phyloP scores from a whole-genome alignment of 345 rosid species.

The Clarkia xantiana region DNA sequence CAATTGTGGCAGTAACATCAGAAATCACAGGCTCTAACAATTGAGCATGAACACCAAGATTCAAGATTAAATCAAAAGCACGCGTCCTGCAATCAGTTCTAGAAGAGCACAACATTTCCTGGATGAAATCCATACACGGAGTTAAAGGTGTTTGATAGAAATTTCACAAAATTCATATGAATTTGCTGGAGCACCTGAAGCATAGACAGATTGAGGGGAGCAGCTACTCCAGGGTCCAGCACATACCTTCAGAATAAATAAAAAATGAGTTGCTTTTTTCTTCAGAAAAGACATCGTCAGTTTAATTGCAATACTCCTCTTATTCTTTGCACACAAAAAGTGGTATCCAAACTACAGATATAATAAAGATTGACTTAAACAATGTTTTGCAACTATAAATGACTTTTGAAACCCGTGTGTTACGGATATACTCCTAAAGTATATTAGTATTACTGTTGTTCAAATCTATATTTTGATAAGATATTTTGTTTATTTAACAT shows the following conservation, averaged over 20 bases:
- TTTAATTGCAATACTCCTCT: no score
- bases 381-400: no score
- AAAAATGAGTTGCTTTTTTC: slow-evolving; percentile 5
- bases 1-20: slow-evolving; percentile 62
- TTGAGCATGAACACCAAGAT: slow-evolving; percentile 97
- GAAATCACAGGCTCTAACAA: slow-evolving; percentile 66
- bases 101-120: slow-evolving; percentile 94
- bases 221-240: slow-evolving; percentile 86
- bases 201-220: slow-evolving; percentile 94
- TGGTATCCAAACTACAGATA: no score
- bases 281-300: neutral
- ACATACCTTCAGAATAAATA: slow-evolving; percentile 59
- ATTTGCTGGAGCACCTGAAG: slow-evolving; percentile 54
- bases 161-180: slow-evolving; percentile 9
- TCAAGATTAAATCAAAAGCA: slow-evolving; percentile 89
- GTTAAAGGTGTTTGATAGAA: slow-evolving; percentile 14
- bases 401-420: no score
- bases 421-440: no score
- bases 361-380: no score
- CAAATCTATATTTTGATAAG: no score
- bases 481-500: no score
- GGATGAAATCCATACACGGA: slow-evolving; percentile 15
- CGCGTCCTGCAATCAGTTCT: slow-evolving; percentile 65
- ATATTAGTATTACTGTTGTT: no score
- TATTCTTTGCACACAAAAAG: no score